Percentiles rank a stretch among this genome's conserved stretches.
These are phyloP conservation scores for Fusarium cicatricum DNA, from an alignment of 2,329 filamentous ascomycete genomes.

Conservation along the genomic window DNA sequence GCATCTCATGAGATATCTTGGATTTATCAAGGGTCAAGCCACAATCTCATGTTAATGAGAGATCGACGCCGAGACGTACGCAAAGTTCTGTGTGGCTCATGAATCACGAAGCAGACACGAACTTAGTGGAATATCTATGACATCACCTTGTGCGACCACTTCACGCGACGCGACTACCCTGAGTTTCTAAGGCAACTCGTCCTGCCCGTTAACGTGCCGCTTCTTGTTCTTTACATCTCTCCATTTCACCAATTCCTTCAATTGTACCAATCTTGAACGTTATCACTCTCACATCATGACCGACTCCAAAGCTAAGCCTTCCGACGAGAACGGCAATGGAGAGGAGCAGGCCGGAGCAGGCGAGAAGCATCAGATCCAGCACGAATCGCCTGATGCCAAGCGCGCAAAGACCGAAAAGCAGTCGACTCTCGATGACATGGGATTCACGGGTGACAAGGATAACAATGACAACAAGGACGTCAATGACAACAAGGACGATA, in stretches of 20 bases:
- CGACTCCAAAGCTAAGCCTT: conserved; percentile 8
- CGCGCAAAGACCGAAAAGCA: conserved; percentile 39
- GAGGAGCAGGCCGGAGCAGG: conserved; percentile 28
- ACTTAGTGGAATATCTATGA: conserved; percentile 29
- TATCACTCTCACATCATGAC: conserved; percentile 19
- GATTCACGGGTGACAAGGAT: conserved; percentile 7
- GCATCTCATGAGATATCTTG: conserved; percentile 9
- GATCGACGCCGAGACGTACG: not conserved
- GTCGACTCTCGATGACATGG: conserved; percentile 34
- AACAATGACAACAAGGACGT: not conserved
- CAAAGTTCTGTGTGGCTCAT: conserved; percentile 8
- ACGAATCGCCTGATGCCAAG: conserved; percentile 40
- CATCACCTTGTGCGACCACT: conserved; percentile 33
- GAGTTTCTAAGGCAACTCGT: not conserved
- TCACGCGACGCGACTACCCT: conserved; percentile 24
- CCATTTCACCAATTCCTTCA: not conserved
- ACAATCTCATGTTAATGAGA: not conserved
- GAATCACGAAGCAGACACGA: conserved; percentile 23
- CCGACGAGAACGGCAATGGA: conserved; percentile 14
- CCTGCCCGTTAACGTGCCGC: not conserved
- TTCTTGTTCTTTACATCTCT: not conserved
- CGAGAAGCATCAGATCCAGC: conserved; percentile 43
- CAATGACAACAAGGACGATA: not conserved
- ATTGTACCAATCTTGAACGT: not conserved
- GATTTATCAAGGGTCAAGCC: not conserved